Percentiles rank a stretch among this genome's conserved stretches.
phyloP scores from a whole-genome alignment of 2,329 filamentous ascomycete species.

The Sclerotinia minor region DNA sequence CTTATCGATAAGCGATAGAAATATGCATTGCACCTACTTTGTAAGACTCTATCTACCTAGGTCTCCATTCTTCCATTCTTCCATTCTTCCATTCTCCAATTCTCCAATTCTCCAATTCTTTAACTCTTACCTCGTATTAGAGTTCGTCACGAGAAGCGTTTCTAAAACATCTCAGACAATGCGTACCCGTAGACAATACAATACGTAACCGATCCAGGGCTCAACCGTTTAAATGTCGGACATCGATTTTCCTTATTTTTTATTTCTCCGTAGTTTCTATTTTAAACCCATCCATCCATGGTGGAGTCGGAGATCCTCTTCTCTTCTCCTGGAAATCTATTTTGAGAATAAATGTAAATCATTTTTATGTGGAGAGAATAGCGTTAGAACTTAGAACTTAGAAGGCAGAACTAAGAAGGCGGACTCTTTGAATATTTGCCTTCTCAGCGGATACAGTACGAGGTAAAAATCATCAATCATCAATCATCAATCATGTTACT shows the following conservation, averaged over 20 bases:
- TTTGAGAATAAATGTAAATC: not conserved
- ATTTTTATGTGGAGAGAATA: not conserved
- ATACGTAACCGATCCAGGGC: too few relatives aligned
- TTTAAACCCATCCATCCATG: not conserved
- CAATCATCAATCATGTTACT: not conserved
- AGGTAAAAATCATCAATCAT: not conserved
- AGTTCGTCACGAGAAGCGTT: too few relatives aligned
- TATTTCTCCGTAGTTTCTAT: not conserved
- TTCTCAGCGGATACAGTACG: conserved; percentile 11
- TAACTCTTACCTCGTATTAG: too few relatives aligned
- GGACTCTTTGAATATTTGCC: not conserved
- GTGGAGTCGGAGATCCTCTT: conserved; percentile 9
- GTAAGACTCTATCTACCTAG: too few relatives aligned
- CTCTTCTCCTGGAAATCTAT: not conserved
- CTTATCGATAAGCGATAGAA: conserved; percentile 1
- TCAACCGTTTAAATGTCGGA: not conserved
- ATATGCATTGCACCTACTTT: too few relatives aligned
- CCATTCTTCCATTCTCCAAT: too few relatives aligned
- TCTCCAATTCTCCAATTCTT: too few relatives aligned
- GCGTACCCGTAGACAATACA: too few relatives aligned
- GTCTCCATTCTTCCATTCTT: too few relatives aligned
- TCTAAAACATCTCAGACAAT: too few relatives aligned
- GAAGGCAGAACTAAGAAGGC: too few relatives aligned
- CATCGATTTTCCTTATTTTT: not conserved
- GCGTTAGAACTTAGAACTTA: too few relatives aligned